Conservation (phyloP, 768 basidiomycete species). For the Suillus paluster region DNA sequence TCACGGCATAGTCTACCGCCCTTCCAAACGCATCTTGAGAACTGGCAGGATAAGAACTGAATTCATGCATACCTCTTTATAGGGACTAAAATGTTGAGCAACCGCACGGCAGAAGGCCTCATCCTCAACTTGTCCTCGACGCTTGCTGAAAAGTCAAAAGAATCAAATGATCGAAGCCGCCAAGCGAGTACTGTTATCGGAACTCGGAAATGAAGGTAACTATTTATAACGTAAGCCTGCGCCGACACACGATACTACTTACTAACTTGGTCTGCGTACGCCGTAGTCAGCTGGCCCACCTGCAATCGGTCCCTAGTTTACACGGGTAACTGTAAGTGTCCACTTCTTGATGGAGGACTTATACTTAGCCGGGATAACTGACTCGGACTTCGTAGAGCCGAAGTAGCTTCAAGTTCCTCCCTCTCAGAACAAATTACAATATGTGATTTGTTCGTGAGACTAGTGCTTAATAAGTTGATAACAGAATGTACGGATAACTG, state of each 20-base stretch:
- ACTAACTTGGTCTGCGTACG: not conserved
- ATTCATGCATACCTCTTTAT: slow-evolving; percentile 74
- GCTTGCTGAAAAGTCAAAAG: not conserved
- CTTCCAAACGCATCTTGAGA: slow-evolving; percentile 41
- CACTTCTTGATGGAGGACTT: not conserved
- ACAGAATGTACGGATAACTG: not conserved
- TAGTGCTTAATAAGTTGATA: not conserved
- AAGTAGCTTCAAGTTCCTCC: not conserved
- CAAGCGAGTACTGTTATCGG: not conserved
- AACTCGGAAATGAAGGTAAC: slow-evolving; percentile 10
- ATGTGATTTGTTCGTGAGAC: not conserved
- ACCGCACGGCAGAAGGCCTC: slow-evolving; percentile 71
- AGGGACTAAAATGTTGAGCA: slow-evolving; percentile 92
- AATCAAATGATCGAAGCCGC: not conserved
- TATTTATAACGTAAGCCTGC: not conserved
- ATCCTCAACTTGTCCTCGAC: slow-evolving; percentile 43
- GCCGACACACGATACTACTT: too few species aligned
- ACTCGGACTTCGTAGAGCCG: not conserved
- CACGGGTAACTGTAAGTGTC: not conserved
- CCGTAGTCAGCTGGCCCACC: not conserved
- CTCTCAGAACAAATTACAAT: not conserved
- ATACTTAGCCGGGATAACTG: not conserved
- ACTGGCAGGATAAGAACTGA: not conserved
- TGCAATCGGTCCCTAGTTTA: not conserved
- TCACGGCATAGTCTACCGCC: slow-evolving; percentile 96